phyloP scores from a whole-genome alignment of 164 flowering plant genomes.

The Chimonanthus praecox region DNA sequence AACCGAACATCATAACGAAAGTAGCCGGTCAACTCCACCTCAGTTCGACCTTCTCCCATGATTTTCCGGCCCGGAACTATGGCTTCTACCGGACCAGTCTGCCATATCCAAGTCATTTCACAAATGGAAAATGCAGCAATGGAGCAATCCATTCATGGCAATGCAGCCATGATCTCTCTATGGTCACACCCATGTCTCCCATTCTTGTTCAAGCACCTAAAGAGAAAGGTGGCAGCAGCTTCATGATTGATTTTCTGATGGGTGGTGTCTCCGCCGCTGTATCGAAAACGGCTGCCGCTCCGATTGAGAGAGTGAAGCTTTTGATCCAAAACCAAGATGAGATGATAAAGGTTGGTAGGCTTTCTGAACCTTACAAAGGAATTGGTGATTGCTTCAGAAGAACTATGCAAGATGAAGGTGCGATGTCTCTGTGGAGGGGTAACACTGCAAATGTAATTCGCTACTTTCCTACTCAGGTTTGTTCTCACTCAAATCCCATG shows the following conservation, averaged over 20 bases:
- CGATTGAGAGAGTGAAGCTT: conserved; percentile 86
- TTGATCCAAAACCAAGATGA: conserved; percentile 89
- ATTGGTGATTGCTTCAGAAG: conserved; percentile 74
- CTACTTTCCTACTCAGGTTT: conserved; percentile 90
- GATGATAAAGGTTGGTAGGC: conserved; percentile 71
- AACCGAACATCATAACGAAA: conserved; percentile 45
- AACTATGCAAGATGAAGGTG: conserved; percentile 67
- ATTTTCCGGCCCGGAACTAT: conserved; percentile 22
- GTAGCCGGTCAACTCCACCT: conserved; percentile 46
- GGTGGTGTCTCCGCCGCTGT: conserved; percentile 93
- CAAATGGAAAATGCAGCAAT: conserved; percentile 37
- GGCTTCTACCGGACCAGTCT: conserved; percentile 32
- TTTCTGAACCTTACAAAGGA: conserved; percentile 82
- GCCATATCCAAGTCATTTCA: conserved; percentile 24
- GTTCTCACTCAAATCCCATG: neutral
- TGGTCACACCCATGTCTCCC: conserved; percentile 36
- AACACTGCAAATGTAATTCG: conserved; percentile 88
- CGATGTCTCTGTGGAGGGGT: conserved; percentile 69
- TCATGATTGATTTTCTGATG: conserved; percentile 77
- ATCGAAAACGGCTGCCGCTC: conserved; percentile 85
- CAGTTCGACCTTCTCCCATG: conserved; percentile 33
- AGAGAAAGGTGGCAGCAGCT: conserved; percentile 55
- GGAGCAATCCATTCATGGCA: conserved; percentile 39
- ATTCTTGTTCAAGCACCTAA: conserved; percentile 65
- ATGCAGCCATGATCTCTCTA: conserved; percentile 23